phyloP scores from a whole-genome alignment of 208 protist species.

The Leishmania arabica region DNA sequence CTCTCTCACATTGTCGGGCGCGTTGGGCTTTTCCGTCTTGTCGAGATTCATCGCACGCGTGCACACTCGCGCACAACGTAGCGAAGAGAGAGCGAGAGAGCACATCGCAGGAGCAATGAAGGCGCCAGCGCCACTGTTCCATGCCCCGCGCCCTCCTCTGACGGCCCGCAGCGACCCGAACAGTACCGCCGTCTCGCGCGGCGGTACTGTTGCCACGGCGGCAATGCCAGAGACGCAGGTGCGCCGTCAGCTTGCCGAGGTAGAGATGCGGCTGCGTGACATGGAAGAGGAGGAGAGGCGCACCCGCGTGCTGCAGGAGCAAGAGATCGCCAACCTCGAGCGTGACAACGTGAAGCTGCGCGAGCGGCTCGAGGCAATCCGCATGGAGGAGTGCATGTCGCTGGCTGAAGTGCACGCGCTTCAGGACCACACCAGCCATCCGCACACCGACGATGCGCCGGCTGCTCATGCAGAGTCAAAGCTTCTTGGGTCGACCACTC shows the following conservation, averaged over 20 bases:
- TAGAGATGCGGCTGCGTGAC: constrained; percentile 71
- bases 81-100: not conserved
- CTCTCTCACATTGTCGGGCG: not conserved
- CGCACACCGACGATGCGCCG: constrained; percentile 6
- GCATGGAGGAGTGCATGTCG: constrained; percentile 75
- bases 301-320: constrained; percentile 56
- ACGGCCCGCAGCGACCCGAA: constrained; percentile 13
- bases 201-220: not conserved
- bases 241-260: constrained; percentile 58
- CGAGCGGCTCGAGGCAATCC: constrained; percentile 58
- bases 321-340: constrained; percentile 64
- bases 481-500: constrained; percentile 48
- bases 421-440: not conserved
- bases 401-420: constrained; percentile 28
- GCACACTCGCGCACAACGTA: not conserved
- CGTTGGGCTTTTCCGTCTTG: not conserved
- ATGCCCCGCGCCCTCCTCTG: constrained; percentile 14
- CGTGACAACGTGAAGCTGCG: constrained; percentile 52
- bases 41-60: not conserved
- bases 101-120: not conserved
- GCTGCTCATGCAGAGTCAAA: constrained; percentile 35
- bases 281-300: constrained; percentile 72
- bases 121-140: constrained; percentile 5
- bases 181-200: not conserved
- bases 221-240: constrained; percentile 40